Evolutionary conservation across 2,329 filamentous ascomycete genomes (phyloP), one percentile per base, ranked within the genome.

Genomic region (Sclerotinia trifoliorum): DNA sequence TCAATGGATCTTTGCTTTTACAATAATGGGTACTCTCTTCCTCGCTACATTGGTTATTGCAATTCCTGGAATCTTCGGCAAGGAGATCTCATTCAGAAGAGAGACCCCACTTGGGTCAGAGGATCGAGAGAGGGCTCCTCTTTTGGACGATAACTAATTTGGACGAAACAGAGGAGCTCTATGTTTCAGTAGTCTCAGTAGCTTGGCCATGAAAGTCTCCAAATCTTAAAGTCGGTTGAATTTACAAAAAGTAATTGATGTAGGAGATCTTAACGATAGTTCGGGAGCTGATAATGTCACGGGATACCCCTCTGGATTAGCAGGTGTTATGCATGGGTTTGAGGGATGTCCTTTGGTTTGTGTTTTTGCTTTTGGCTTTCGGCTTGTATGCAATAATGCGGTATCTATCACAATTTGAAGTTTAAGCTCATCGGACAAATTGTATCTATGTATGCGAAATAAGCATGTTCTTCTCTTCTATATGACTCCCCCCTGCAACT

Each of bases 1-100:
- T 72, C 93, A 97, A 81, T 96, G 93, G 93, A 94, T 96, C 79
- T 96, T 96, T 78, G 91, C 93, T 46, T 95, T 96, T 76, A 83
- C 88, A 71, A 93, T 96, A 78, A 93, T 94, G 84, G 86, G 83
- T 0, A 77, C 91, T 35, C 85, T 96, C 65, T 90, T 95, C 77
- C 78, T 93, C 26, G 80, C 86, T 24, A 92, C 90, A 1, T 75
- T 91, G 2, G 79, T 84, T 21, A 82, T 93, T 65, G 89, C 86
- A 2, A 79, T 91, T 46, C 90, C 90, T 0, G 85, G 85, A 29
- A 83, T 88, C 76, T 83, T 87, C 17, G 89, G 89, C 69, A 82
- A 83, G 66, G 84, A 88, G 58, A 75, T 83, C 70, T 81, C 79
- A 61, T 86, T 86, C 79, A 82, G 78, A 66, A 75, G 81, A 70